Evolutionary conservation across 768 basidiomycete species (phyloP), one percentile per base, ranked within the genome.

Genomic region (Boletus rubroflammeus): DNA sequence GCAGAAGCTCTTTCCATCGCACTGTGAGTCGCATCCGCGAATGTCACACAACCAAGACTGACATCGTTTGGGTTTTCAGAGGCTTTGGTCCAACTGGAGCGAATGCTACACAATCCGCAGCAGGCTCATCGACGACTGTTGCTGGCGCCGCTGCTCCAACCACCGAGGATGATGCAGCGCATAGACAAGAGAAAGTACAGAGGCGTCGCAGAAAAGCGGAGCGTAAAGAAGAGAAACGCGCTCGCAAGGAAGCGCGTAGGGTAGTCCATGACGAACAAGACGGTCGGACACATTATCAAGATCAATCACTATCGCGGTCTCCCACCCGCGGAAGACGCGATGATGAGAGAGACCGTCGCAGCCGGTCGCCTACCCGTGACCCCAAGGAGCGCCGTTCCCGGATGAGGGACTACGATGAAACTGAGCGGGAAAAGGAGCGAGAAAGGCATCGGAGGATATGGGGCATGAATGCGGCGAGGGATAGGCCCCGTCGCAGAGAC

Each of bases 1-100:
- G 90, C 88, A 23, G 93, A 97, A 53, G 94, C 93, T 0, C 73
- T 98, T 47, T 76, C 88, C 15, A 80, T 84, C 26, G 93, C 90
- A 40, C 73, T 98, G 87, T 88, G 58, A 43, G 84, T 76, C n/a
- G 32, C 29, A 11, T 35, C 23, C 9, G 0, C n/a, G 8, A 21
- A 29, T 44, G 15, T 51, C 40, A 6, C 38, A 10, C 13, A 29
- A 38, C 49, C 10, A 10, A 25, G 28, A 25, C 54, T 54, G 23
- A 68, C 51, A 35, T 48, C 21, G 34, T 39, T 46, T 54, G 55
- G 55, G n/a, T 59, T n/a, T 54, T 11, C 63, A 92, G 90, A 50
- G 91, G 91, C 5, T 92, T 89, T 67, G 86, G 82, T 40, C 81
- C 84, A 9, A 71, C 81, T 1, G 68, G 77, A 66, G 67, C 73